These are phyloP conservation scores for Glycine latifolia DNA, from an alignment of 306 rosid genomes.

Conservation along the genomic window DNA sequence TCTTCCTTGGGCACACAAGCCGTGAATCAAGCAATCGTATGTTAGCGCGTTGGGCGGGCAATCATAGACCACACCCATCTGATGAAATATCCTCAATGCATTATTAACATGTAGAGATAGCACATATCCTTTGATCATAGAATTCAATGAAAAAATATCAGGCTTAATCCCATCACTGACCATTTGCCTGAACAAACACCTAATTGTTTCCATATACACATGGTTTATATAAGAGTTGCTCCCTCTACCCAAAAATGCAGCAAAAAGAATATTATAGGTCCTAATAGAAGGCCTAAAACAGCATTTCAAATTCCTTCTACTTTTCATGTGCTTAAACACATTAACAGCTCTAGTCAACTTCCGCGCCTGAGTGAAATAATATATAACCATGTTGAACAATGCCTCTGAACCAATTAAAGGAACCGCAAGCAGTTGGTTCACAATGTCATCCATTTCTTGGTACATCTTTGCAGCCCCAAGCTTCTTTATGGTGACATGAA, in stretches of 20 bases:
- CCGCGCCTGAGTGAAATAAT: constrained; percentile 78
- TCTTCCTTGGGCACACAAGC: constrained; percentile 89
- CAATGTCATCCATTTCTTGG: constrained; percentile 86
- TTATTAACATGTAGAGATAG: constrained; percentile 87
- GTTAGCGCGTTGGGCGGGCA: constrained; percentile 83
- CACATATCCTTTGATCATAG: constrained; percentile 91
- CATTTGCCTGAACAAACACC: constrained; percentile 84
- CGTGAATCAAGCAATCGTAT: constrained; percentile 87
- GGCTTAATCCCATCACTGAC: constrained; percentile 81
- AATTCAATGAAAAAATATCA: constrained; percentile 75
- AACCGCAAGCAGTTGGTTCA: constrained; percentile 81
- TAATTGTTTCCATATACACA: constrained; percentile 81
- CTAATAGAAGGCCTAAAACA: constrained; percentile 79
- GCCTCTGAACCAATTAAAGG: constrained; percentile 69
- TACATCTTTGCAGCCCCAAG: constrained; percentile 84
- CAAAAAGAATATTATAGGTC: constrained; percentile 85
- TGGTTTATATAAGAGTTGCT: constrained; percentile 78
- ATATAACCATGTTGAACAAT: constrained; percentile 77
- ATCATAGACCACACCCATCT: constrained; percentile 79
- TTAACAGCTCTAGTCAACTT: constrained; percentile 81
- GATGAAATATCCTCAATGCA: constrained; percentile 85
- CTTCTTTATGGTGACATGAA: constrained; percentile 77
- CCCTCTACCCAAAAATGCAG: constrained; percentile 79
- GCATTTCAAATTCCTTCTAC: constrained; percentile 57
- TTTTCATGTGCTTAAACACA: constrained; percentile 81